These are phyloP conservation scores for Batkoa obscura DNA, from an alignment of 371 early-diverging fungal species.

Conservation along the genomic window DNA sequence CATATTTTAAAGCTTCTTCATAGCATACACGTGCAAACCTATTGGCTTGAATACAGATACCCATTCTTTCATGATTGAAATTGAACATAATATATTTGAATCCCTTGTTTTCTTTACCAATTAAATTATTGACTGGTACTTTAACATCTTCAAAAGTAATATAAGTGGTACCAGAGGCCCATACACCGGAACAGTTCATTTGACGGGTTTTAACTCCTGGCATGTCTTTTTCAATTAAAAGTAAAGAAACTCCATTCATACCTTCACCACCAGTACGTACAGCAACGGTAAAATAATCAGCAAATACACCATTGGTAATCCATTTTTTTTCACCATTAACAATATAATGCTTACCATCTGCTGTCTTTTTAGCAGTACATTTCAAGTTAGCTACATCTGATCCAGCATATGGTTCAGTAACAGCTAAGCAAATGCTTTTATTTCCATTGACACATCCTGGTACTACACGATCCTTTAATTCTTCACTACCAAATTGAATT, in stretches of 20 bases:
- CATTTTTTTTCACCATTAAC: slow-evolving; percentile 78
- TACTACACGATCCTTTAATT: slow-evolving; percentile 43
- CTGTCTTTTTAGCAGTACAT: slow-evolving; percentile 46
- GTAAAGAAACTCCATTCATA: slow-evolving; percentile 57
- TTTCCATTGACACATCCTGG: slow-evolving; percentile 46
- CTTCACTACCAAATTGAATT: slow-evolving; percentile 43
- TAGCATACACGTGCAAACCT: slow-evolving; percentile 72
- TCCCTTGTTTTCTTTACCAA: slow-evolving; percentile 73
- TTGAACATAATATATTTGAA: slow-evolving; percentile 63
- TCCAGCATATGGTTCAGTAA: slow-evolving; percentile 45
- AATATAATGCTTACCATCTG: slow-evolving; percentile 50
- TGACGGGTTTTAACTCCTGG: slow-evolving; percentile 64
- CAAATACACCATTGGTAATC: slow-evolving; percentile 71
- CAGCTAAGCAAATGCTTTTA: slow-evolving; percentile 57
- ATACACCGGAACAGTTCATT: slow-evolving; percentile 58
- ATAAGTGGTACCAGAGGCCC: slow-evolving; percentile 60
- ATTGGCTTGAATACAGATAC: slow-evolving; percentile 60
- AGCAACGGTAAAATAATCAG: slow-evolving; percentile 46
- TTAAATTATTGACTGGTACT: slow-evolving; percentile 60
- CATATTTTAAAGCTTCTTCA: slow-evolving; percentile 70
- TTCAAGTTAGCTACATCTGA: slow-evolving; percentile 64
- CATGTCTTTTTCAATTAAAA: slow-evolving; percentile 60
- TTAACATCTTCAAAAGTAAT: slow-evolving; percentile 70
- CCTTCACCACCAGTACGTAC: slow-evolving; percentile 60
- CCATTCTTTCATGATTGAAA: slow-evolving; percentile 62